Evolutionary conservation across 1,284 basidiomycete genomes (phyloP), one percentile per base, ranked within the genome.

Genomic region (Phellopilus nigrolimitatus): DNA sequence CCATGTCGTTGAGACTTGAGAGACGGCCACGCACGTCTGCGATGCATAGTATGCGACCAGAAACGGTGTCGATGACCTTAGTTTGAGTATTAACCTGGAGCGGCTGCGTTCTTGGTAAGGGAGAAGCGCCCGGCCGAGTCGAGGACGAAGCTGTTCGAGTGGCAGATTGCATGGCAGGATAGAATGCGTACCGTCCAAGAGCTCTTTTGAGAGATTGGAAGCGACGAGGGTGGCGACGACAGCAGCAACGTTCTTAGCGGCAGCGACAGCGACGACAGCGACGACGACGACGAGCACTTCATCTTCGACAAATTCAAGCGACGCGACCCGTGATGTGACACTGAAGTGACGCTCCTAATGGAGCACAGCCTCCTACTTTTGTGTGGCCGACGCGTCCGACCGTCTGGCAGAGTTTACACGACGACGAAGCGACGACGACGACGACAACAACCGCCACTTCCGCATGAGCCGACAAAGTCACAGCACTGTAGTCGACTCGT

Each of bases 1-100:
- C 95, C 54, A 97, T 83, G 64, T 91, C 82, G 68, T 97, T 98
- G 64, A 99, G 79, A 49, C 82, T 81, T 51, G 89, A 91, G 56
- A 93, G 76, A 56, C 85, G 78, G 53, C 94, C 94, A 60, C 94
- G 83, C 58, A 98, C 92, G 71, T 99, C 97, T 46, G 97, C 95
- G 50, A 99, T 81, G 65, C 95, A 99, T 51, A 97, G 84, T 64
- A 99, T 88, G 46, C 95, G 79, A 42, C 91, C 94, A 49, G 88
- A 80, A n/a, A 68, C 64, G 28, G 84, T 77, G 72, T 89, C 85
- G 58, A 90, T 77, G 27, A 88, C 67, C 66, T 80, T 82, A 64
- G 83, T 88, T 67, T 85, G 81, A n/a, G 84, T 85, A 64, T 89
- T 88, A 53, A 87, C 77, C 59, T 76, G 72, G 47, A 70, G 63